Evolutionary conservation across 768 basidiomycete species (phyloP), one percentile per base, ranked within the genome.

Genomic region (Gyrodon lividus): DNA sequence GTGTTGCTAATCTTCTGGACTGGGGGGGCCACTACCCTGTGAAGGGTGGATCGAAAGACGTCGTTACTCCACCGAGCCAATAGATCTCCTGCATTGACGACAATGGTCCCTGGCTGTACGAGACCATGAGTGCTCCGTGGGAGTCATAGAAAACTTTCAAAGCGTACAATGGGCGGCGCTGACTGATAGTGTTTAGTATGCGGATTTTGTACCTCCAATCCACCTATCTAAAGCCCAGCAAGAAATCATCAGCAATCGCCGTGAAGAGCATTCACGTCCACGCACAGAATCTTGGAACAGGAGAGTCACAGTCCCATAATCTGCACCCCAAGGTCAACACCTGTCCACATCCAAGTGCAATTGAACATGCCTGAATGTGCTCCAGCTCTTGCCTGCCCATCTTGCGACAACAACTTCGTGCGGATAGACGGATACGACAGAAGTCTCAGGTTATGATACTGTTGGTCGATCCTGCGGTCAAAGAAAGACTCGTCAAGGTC

Each of bases 51-150:
- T 19, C 84, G 81, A 40, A 92, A 71, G 19, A 83, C 74, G 65
- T 89, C 86, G 65, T 92, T 92, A 59, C 86, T 88, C 90, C 89
- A 92, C 44, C 90, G 83, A 3, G 85, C 79, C 12, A 92, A 73
- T 22, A 92, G 75, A 64, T 93, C 90, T 4, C 87, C 91, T 7
- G 86, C 83, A 58, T 92, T 93, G 34, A 93, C 78, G 26, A 93
- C 86, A 46, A 92, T 86, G 2, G 90, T 89, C 13, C 79, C 88
- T 13, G 87, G 83, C 87, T 92, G 60, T 38, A 30, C 38, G 39
- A 12, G 28, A 17, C 13, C 17, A 41, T 68, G 47, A 58, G 40
- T 23, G 8, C 16, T 30, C 12, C 7, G 35, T 14, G 20, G 10
- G 17, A 44, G 22, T n/a, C 9, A 8, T 45, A 33, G 47, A 17